Evolutionary conservation across 495 filamentous ascomycete species (phyloP).

Genomic region (Cairneyella variabilis): DNA sequence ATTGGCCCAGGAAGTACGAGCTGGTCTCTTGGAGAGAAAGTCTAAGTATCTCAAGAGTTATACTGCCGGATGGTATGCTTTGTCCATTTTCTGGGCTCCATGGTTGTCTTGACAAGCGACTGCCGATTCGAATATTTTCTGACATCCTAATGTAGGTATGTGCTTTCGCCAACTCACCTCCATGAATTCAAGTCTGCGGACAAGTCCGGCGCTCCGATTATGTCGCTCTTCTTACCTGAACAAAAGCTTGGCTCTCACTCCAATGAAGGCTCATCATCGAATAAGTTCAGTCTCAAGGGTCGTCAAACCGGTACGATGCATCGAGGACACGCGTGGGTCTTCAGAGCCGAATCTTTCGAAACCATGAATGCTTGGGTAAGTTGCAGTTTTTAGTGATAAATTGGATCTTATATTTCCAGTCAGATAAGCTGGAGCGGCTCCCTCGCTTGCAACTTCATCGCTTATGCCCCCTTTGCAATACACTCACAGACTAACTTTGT

Average conservation of each 20-base stretch:
- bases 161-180: constrained; percentile 90
- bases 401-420: not conserved
- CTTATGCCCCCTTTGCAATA: too few relatives aligned
- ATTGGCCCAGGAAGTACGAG: constrained; percentile 79
- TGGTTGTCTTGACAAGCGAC: too few relatives aligned
- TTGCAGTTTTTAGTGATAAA: not conserved
- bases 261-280: constrained; percentile 76
- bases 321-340: constrained; percentile 95
- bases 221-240: constrained; percentile 92
- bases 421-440: not conserved
- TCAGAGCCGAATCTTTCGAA: constrained; percentile 89
- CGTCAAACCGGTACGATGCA: constrained; percentile 92
- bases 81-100: constrained; percentile 7
- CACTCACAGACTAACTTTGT: not conserved
- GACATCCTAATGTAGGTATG: constrained; percentile 66
- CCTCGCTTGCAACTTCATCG: not conserved
- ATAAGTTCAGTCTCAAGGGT: constrained; percentile 97
- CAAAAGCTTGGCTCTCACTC: constrained; percentile 95
- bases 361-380: constrained; percentile 60
- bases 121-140: not conserved
- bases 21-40: constrained; percentile 92
- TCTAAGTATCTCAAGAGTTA: constrained; percentile 99
- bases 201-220: constrained; percentile 67
- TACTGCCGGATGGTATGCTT: constrained; percentile 85
- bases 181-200: constrained; percentile 96